Evolutionary conservation across 1,284 basidiomycete genomes (phyloP), one percentile per base, ranked within the genome.

Genomic region (Neotropicomus parvogracilis): DNA sequence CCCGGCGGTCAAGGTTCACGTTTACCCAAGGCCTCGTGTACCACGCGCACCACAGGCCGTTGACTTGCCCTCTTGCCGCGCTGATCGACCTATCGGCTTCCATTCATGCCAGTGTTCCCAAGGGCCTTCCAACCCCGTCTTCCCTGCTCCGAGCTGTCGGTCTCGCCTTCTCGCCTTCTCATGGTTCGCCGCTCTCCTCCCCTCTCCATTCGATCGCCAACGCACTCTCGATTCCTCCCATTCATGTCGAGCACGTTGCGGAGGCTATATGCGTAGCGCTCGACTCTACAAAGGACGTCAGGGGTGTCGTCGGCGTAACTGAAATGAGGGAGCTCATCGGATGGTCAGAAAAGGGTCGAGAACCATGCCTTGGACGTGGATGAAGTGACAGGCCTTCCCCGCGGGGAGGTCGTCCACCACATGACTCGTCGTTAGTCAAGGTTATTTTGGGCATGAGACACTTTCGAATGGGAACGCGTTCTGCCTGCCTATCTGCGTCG

Each of bases 241-340:
- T 99, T 40, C 95, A 99, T 63, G 91, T 97, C 21, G 95, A 99
- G 60, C 93, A 95, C 52, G 92, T 99, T 32, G 95, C 88, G 2
- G 83, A 87, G 58, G 92, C 94, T 0, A 80, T 93, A 9, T 83
- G 84, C 54, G 68, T 73, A n/a, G 72, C 75, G 29, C 64, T 88
- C 50, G 70, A 73, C 49, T 68, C 71, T 28, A 57, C 67, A 31
- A 67, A 68, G 40, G 73, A 77, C 39, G 69, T 90, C 37, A 69
- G 63, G 44, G 91, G 91, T 34, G 79, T 87, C n/a, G 72, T 93
- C 29, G 86, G 80, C 39, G 89, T 95, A 37, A 66, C 65, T 46
- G 73, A 75, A 53, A 95, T 97, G 87, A 75, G 88, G 48, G 72
- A 78, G 55, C 63, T 91, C 49, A 78, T 90, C 59, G 86, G 83